Conservation (phyloP, 768 basidiomycete genomes). For the Lactarius sanguifluus region DNA sequence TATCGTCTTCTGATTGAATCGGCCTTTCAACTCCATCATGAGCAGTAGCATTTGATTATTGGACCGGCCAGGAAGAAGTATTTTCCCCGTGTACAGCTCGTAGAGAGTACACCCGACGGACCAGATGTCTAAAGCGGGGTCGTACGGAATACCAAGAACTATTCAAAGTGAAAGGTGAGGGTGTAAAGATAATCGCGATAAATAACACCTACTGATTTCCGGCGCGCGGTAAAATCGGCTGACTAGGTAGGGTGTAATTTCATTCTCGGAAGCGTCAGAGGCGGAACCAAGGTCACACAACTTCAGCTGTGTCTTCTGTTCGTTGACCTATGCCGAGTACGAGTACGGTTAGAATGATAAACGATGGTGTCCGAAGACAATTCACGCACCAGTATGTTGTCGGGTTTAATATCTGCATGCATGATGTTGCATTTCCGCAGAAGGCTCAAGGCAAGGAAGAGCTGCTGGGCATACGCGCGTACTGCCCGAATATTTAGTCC, state of each 20-base stretch:
- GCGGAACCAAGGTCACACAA: constrained; percentile 98
- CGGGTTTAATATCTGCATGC: constrained; percentile 99
- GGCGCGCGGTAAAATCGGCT: constrained; percentile 97
- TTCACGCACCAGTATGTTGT: constrained; percentile 84
- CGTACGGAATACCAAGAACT: constrained; percentile 96
- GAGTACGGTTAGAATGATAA: neutral
- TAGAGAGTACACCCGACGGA: constrained; percentile 97
- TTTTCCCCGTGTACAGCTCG: constrained; percentile 94
- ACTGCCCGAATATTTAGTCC: constrained; percentile 95
- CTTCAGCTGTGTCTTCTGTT: constrained; percentile 90
- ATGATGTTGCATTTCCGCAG: constrained; percentile 90
- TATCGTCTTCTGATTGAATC: constrained; percentile 91
- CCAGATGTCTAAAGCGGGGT: constrained; percentile 93
- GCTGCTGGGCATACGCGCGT: constrained; percentile 97
- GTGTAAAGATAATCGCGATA: constrained; percentile 16
- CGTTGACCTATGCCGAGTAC: constrained; percentile 68
- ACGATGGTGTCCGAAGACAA: neutral
- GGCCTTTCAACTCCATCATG: constrained; percentile 97
- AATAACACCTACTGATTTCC: constrained; percentile 79
- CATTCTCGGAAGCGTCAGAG: constrained; percentile 90
- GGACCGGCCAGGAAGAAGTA: constrained; percentile 92
- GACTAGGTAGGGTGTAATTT: constrained; percentile 97
- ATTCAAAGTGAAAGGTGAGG: constrained; percentile 24
- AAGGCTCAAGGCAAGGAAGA: constrained; percentile 84
- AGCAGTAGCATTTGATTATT: constrained; percentile 97